Conservation (phyloP, 164 flowering plant species). For the Chimonanthus salicifolius region DNA sequence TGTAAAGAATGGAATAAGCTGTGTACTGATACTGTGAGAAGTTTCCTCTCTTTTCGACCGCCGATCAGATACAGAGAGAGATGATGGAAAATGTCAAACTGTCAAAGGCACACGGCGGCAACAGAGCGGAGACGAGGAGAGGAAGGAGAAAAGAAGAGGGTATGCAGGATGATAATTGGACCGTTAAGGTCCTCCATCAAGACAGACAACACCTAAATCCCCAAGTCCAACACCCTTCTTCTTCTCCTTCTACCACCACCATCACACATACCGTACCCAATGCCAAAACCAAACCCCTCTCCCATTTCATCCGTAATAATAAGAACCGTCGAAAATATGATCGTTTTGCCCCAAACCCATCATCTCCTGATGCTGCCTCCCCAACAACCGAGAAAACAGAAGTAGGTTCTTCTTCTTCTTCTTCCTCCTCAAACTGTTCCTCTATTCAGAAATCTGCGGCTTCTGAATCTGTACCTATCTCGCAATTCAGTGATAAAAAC, state of each 20-base stretch:
- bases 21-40: background rate
- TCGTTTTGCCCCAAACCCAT: slow-evolving; percentile 10
- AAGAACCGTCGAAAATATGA: slow-evolving; percentile 12
- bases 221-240: background rate
- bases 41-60: background rate
- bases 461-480: too few relatives aligned
- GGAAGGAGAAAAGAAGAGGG: slow-evolving; percentile 7
- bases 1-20: too few relatives aligned
- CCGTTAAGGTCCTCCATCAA: slow-evolving; percentile 14
- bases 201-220: background rate
- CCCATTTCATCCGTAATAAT: background rate
- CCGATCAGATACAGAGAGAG: background rate
- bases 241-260: slow-evolving; percentile 5
- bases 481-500: too few relatives aligned
- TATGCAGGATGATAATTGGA: slow-evolving; percentile 12
- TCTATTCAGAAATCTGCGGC: too few relatives aligned
- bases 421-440: background rate
- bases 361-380: slow-evolving; percentile 5
- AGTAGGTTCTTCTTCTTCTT: slow-evolving; percentile 13
- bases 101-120: background rate
- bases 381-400: slow-evolving; percentile 12
- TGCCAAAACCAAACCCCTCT: slow-evolving; percentile 5
- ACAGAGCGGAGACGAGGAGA: background rate
- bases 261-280: background rate
- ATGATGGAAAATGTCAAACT: background rate